A percentile compares a stretch with the other conserved stretches of the same genome.
Conservation (phyloP, 208 protist genomes). For the Trypanosoma melophagium region DNA sequence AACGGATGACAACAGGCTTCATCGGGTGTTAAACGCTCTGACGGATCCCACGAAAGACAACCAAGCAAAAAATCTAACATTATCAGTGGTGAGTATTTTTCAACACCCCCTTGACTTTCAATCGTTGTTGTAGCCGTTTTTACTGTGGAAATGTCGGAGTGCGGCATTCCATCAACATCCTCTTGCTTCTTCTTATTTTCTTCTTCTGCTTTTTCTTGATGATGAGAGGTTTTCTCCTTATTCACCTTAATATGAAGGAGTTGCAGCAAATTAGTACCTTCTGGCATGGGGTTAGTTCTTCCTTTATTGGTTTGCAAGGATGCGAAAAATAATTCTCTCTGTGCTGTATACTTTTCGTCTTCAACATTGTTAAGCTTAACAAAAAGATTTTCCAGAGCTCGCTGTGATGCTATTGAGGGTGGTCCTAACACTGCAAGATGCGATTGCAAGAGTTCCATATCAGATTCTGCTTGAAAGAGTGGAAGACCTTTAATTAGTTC, state of each 20-base stretch:
- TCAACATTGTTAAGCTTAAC: neutral
- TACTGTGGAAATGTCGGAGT: neutral
- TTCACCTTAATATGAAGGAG: constrained; percentile 15
- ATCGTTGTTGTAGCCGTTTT: neutral
- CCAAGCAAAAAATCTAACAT: constrained; percentile 65
- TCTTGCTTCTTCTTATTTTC: neutral
- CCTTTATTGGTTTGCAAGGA: neutral
- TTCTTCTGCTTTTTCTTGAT: no score
- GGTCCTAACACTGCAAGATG: constrained; percentile 40
- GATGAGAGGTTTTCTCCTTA: neutral
- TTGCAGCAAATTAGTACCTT: constrained; percentile 5
- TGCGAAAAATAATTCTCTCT: neutral
- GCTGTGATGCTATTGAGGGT: constrained; percentile 18
- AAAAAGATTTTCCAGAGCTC: neutral
- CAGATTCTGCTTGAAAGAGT: constrained; percentile 41
- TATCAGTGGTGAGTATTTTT: neutral
- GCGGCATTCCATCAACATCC: neutral
- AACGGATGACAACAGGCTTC: constrained; percentile 61
- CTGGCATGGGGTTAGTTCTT: neutral
- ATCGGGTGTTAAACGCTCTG: constrained; percentile 48
- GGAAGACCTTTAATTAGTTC: constrained; percentile 48
- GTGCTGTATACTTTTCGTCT: neutral
- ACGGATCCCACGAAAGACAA: constrained; percentile 59
- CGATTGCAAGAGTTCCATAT: constrained; percentile 36
- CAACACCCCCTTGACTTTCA: neutral